These are phyloP conservation scores for Lipomyces lipofer DNA, from an alignment of 805 yeast genomes.

Conservation along the genomic window DNA sequence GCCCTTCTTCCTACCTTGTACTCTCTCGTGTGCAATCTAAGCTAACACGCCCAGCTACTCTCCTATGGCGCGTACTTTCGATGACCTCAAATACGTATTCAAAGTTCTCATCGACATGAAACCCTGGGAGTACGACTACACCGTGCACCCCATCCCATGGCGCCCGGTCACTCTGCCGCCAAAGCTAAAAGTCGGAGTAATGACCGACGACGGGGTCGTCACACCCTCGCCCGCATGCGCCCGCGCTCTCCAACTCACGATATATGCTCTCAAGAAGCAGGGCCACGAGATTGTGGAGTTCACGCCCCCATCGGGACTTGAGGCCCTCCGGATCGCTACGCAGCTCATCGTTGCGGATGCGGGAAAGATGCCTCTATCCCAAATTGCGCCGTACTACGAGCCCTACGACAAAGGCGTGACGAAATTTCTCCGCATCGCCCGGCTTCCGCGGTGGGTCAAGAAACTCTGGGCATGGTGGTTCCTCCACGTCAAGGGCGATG, in stretches of 20 bases:
- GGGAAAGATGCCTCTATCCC: constrained; percentile 35
- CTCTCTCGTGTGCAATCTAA: neutral
- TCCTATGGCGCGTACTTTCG: constrained; percentile 50
- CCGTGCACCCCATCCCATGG: constrained; percentile 54
- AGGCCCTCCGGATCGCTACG: constrained; percentile 59
- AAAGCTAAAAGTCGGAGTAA: constrained; percentile 50
- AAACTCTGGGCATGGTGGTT: constrained; percentile 42
- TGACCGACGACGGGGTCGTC: constrained; percentile 51
- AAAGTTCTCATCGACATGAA: constrained; percentile 48
- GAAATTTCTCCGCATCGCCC: constrained; percentile 38
- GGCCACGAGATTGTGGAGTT: constrained; percentile 52
- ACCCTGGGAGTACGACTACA: constrained; percentile 60
- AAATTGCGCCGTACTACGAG: constrained; percentile 38
- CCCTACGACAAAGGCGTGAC: constrained; percentile 42
- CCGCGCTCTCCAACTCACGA: constrained; percentile 44
- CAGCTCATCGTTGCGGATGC: constrained; percentile 44
- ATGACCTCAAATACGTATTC: constrained; percentile 53
- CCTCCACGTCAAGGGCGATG: constrained; percentile 40
- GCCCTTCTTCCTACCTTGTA: neutral
- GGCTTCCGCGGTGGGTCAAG: constrained; percentile 41
- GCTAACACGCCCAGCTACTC: constrained; percentile 37
- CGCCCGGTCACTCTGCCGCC: constrained; percentile 42
- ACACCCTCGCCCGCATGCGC: constrained; percentile 53
- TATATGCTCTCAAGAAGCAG: constrained; percentile 44
- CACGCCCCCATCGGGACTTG: constrained; percentile 52